A percentile compares a stretch with the other conserved stretches of the same genome.
These are phyloP conservation scores for Boeremia exigua DNA, from an alignment of 2,329 filamentous ascomycete species.

Conservation along the genomic window DNA sequence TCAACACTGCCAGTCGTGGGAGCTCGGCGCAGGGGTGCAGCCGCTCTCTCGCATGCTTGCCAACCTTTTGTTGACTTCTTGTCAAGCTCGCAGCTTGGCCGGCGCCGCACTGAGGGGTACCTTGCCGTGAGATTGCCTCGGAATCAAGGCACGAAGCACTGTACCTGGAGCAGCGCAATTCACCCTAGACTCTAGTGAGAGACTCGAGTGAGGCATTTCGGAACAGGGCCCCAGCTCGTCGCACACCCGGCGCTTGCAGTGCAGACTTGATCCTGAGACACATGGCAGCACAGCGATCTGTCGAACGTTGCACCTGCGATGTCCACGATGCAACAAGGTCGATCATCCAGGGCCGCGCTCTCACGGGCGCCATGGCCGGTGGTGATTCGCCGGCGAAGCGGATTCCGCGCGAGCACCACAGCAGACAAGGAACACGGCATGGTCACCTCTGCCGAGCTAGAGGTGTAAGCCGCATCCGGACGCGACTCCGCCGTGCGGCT, in stretches of 20 bases:
- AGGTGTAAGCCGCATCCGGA: slow-evolving; percentile 20
- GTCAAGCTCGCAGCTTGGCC: not conserved
- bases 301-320: slow-evolving; percentile 16
- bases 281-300: slow-evolving; percentile 15
- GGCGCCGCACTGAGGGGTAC: slow-evolving; percentile 9
- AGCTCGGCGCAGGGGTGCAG: not conserved
- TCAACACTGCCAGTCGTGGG: slow-evolving; percentile 4
- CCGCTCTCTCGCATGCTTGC: not conserved
- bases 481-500: slow-evolving; percentile 22
- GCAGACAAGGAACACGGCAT: slow-evolving; percentile 12
- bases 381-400: slow-evolving; percentile 29
- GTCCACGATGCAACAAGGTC: slow-evolving; percentile 12
- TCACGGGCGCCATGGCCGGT: slow-evolving; percentile 20
- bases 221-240: not conserved
- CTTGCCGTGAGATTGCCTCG: slow-evolving; percentile 3
- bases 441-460: slow-evolving; percentile 4
- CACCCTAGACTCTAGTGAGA: not conserved
- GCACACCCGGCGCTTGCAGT: slow-evolving; percentile 3
- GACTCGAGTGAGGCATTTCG: slow-evolving; percentile 6
- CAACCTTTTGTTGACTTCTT: not conserved
- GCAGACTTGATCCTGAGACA: slow-evolving; percentile 8
- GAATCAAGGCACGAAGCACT: slow-evolving; percentile 4
- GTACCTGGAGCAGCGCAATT: slow-evolving; percentile 13
- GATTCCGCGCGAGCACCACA: slow-evolving; percentile 20
- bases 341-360: slow-evolving; percentile 19